Conservation (phyloP, 257 asterid species). For the Fraxinus pennsylvanica region DNA sequence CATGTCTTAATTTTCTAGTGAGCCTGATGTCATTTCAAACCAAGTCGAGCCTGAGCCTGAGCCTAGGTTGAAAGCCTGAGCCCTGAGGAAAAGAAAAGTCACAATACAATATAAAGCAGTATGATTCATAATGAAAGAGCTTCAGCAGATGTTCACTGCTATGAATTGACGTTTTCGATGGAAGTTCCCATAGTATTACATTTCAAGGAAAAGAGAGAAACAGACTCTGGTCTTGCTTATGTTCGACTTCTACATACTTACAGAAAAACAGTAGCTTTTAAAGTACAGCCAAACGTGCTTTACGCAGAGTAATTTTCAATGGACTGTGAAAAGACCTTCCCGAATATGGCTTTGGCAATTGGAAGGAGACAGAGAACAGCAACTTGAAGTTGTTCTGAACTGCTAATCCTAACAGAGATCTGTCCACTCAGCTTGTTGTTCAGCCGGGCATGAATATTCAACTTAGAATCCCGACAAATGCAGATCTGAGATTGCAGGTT, state of each 20-base stretch:
- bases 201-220: neutral
- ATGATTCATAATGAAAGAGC: neutral
- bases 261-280: neutral
- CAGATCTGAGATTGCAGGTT: conserved; percentile 43
- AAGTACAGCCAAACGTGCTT: neutral
- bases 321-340: conserved; percentile 28
- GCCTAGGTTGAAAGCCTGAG: neutral
- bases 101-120: neutral
- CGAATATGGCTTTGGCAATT: conserved; percentile 40
- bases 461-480: conserved; percentile 35
- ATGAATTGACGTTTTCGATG: neutral
- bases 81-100: neutral
- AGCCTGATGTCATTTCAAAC: neutral
- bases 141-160: neutral
- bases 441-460: conserved; percentile 38
- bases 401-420: conserved; percentile 47
- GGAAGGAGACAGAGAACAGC: conserved; percentile 53
- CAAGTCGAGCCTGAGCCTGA: neutral
- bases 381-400: conserved; percentile 57
- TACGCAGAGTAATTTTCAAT: conserved; percentile 18
- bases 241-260: neutral
- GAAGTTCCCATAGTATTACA: neutral
- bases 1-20: no score
- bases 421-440: conserved; percentile 47
- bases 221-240: neutral